These are phyloP conservation scores for Byssoonygena ceratinophila DNA, from an alignment of 2,329 filamentous ascomycete species.

Conservation along the genomic window DNA sequence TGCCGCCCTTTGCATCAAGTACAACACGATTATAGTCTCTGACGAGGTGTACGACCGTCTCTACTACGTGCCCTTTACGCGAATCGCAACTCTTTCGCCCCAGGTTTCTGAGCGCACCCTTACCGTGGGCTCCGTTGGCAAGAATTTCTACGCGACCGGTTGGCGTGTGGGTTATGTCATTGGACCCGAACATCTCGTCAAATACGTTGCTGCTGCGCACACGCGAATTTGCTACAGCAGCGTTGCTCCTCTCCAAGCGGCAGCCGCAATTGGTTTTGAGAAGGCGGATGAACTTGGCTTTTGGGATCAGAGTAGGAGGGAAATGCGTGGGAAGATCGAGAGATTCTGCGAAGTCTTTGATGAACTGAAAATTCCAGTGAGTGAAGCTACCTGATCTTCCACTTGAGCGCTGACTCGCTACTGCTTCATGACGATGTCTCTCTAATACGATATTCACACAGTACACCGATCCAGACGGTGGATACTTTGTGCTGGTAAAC, in stretches of 20 bases:
- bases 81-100: conserved; percentile 80
- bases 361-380: conserved; percentile 57
- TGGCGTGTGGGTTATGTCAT: conserved; percentile 97
- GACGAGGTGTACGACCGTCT: conserved; percentile 92
- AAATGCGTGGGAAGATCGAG: conserved; percentile 84
- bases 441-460: conserved; percentile 16
- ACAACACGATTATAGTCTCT: conserved; percentile 86
- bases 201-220: conserved; percentile 84
- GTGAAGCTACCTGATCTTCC: conserved; percentile 10
- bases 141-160: conserved; percentile 96
- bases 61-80: conserved; percentile 89
- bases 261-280: conserved; percentile 86
- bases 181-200: conserved; percentile 75
- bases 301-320: conserved; percentile 70
- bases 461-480: conserved; percentile 88
- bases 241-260: conserved; percentile 88
- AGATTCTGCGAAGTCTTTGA: conserved; percentile 73
- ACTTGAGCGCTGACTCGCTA: background rate
- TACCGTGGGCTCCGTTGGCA: conserved; percentile 90
- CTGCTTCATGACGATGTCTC: background rate
- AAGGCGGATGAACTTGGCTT: conserved; percentile 74
- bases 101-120: conserved; percentile 80
- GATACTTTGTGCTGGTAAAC: conserved; percentile 95
- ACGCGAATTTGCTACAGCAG: conserved; percentile 94
- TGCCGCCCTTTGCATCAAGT: conserved; percentile 77